phyloP scores from a whole-genome alignment of 2,329 filamentous ascomycete species.

The Penicillium sp. region DNA sequence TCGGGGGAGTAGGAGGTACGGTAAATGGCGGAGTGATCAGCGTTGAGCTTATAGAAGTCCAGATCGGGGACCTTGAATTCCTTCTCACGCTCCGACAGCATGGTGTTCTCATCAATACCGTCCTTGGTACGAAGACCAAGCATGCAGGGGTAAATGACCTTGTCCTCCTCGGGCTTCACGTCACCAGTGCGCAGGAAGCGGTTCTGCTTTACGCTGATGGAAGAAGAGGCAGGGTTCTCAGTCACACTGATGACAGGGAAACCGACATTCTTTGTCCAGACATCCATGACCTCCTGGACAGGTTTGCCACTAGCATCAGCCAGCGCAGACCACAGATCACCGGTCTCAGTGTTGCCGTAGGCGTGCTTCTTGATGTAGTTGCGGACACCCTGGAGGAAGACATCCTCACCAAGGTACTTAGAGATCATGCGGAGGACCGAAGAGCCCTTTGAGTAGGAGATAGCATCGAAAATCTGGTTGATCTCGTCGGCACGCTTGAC shows the following conservation, averaged over 20 bases:
- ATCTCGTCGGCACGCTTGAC: constrained; percentile 95
- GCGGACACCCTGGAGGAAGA: constrained; percentile 87
- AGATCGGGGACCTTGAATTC: constrained; percentile 73
- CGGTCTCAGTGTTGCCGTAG: constrained; percentile 91
- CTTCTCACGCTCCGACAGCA: constrained; percentile 69
- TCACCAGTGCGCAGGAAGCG: constrained; percentile 90
- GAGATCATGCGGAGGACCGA: constrained; percentile 97
- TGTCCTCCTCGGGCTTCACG: constrained; percentile 87
- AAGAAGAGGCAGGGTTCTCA: constrained; percentile 66
- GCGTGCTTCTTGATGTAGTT: constrained; percentile 92
- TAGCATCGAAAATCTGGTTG: constrained; percentile 97
- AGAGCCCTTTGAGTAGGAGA: constrained; percentile 95
- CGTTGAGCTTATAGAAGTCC: constrained; percentile 96
- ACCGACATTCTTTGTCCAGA: constrained; percentile 96
- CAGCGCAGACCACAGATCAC: constrained; percentile 85
- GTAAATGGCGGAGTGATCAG: constrained; percentile 90
- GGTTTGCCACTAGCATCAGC: constrained; percentile 88
- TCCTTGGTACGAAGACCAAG: constrained; percentile 79
- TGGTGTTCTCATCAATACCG: constrained; percentile 75
- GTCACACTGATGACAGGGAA: constrained; percentile 88
- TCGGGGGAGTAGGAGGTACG: constrained; percentile 83
- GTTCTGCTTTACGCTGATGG: constrained; percentile 88
- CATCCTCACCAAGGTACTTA: constrained; percentile 87
- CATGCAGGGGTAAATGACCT: constrained; percentile 85
- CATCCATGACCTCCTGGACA: constrained; percentile 84